A percentile compares a stretch with the other conserved stretches of the same genome.
These are phyloP conservation scores for Eucalyptus guilfoylei DNA, from an alignment of 345 rosid species.

Conservation along the genomic window DNA sequence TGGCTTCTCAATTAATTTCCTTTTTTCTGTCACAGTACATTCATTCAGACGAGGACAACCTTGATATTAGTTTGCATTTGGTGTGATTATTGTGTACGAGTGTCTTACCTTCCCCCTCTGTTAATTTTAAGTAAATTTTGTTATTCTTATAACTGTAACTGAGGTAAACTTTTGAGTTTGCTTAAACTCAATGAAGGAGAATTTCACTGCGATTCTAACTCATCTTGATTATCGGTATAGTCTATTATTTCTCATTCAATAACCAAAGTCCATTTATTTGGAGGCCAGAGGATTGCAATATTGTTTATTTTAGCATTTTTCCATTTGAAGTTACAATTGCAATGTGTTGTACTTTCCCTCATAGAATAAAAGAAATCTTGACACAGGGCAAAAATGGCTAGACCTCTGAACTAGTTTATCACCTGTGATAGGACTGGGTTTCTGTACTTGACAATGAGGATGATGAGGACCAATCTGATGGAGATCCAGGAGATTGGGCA, in stretches of 20 bases:
- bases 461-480: slow-evolving; percentile 46
- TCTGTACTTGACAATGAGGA: slow-evolving; percentile 57
- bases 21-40: not conserved
- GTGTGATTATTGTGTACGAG: not conserved
- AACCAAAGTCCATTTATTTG: not conserved
- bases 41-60: not conserved
- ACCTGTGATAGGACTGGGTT: slow-evolving; percentile 64
- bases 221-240: not conserved
- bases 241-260: not conserved
- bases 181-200: not conserved
- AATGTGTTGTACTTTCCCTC: not conserved
- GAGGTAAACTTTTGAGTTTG: not conserved
- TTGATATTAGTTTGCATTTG: not conserved
- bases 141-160: not conserved
- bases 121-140: not conserved
- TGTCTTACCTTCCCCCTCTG: not conserved
- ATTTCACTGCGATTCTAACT: not conserved
- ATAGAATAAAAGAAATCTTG: not conserved
- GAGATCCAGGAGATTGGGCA: slow-evolving; percentile 76
- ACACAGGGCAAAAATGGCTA: not conserved
- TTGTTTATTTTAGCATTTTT: not conserved
- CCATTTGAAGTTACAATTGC: not conserved
- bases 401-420: not conserved
- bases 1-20: not conserved
- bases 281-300: not conserved